A percentile compares a stretch with the other conserved stretches of the same genome.
These are phyloP conservation scores for Solanum pennellii DNA, from an alignment of 257 asterid genomes.

Conservation along the genomic window DNA sequence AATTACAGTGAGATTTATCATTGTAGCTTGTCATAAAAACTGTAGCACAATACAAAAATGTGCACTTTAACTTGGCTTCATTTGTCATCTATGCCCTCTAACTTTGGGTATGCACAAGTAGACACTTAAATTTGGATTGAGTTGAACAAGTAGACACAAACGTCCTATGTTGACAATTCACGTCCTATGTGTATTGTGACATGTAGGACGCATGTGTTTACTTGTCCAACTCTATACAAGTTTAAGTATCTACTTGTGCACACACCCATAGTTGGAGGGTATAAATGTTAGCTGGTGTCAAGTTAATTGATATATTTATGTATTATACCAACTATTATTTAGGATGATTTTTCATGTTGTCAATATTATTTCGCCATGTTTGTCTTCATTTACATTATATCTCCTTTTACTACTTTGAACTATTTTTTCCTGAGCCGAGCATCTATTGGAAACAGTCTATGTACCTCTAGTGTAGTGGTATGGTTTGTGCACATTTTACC, in stretches of 20 bases:
- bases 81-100: neutral
- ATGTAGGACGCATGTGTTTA: neutral
- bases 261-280: neutral
- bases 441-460: neutral
- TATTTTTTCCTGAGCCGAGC: neutral
- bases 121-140: neutral
- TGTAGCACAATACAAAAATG: neutral
- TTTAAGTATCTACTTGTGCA: neutral
- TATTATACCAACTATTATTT: neutral
- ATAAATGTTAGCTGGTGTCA: neutral
- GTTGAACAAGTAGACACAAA: neutral
- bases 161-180: no score
- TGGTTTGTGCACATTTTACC: neutral
- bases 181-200: neutral
- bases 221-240: neutral
- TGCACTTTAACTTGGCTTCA: neutral
- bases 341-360: neutral
- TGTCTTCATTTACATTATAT: neutral
- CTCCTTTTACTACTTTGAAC: neutral
- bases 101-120: neutral
- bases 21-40: neutral
- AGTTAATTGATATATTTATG: neutral
- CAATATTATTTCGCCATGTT: no score
- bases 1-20: no score
- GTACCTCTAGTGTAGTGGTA: neutral